Percentiles rank a stretch among this genome's conserved stretches.
Evolutionary conservation across 352 stramenopile genomes (phyloP).

Genomic region (Phytophthora aleatoria): DNA sequence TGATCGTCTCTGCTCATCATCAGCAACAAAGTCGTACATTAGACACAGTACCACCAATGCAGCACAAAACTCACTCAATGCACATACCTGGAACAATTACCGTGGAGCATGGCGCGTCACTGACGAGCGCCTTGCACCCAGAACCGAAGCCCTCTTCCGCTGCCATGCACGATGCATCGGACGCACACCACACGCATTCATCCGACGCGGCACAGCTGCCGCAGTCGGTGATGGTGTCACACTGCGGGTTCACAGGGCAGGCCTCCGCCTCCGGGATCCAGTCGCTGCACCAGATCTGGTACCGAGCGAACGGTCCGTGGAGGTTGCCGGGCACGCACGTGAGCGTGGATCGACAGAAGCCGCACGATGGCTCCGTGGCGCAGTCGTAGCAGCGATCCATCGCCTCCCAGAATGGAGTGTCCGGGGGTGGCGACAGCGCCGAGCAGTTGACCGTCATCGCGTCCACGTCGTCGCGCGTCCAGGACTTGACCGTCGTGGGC

Average conservation of each 20-base stretch:
- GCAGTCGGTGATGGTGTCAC: conserved; percentile 60
- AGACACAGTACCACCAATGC: background rate
- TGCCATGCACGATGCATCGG: conserved; percentile 81
- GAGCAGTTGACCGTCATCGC: conserved; percentile 49
- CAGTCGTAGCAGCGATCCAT: conserved; percentile 80
- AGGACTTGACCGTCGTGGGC: conserved; percentile 29
- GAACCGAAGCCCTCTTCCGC: conserved; percentile 83
- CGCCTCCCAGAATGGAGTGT: conserved; percentile 64
- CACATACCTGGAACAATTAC: conserved; percentile 66
- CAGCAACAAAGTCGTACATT: conserved; percentile 20
- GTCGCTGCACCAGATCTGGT: conserved; percentile 51
- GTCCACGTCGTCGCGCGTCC: conserved; percentile 27
- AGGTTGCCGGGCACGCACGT: conserved; percentile 75
- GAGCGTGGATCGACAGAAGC: conserved; percentile 93
- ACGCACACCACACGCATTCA: conserved; percentile 92
- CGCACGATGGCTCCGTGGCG: conserved; percentile 65
- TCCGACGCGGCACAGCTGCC: conserved; percentile 56
- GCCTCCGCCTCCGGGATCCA: conserved; percentile 63
- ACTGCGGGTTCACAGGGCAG: conserved; percentile 78
- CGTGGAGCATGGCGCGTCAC: conserved; percentile 83
- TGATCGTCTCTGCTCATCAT: conserved; percentile 50
- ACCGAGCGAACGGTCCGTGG: conserved; percentile 45
- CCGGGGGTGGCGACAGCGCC: conserved; percentile 49
- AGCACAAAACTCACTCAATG: conserved; percentile 6
- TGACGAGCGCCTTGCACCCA: conserved; percentile 85